These are phyloP conservation scores for Rhodamnia rubescens DNA, from an alignment of 345 rosid genomes.

Conservation along the genomic window DNA sequence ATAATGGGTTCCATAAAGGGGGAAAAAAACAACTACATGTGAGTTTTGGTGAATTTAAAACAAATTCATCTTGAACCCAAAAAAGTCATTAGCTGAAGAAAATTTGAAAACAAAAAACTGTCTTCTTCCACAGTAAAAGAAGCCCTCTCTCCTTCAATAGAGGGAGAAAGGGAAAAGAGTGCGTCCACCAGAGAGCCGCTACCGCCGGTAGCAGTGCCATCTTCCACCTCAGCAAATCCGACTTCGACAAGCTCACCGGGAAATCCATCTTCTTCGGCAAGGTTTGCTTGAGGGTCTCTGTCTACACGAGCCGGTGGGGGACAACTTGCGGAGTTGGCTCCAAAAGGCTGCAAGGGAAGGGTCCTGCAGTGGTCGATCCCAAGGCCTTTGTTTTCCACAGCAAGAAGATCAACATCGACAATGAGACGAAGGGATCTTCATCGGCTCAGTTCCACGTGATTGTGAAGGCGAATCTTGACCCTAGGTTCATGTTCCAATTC, in stretches of 20 bases:
- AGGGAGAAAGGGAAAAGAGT: not conserved
- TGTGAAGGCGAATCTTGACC: slow-evolving; percentile 74
- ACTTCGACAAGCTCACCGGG: slow-evolving; percentile 37
- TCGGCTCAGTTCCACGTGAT: slow-evolving; percentile 48
- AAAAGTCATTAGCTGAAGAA: not conserved
- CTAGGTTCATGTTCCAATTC: slow-evolving; percentile 82
- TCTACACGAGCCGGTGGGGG: slow-evolving; percentile 57
- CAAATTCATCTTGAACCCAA: not conserved
- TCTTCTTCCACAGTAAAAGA: not conserved
- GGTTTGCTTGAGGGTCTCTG: slow-evolving; percentile 30
- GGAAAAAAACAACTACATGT: not conserved
- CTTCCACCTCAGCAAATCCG: slow-evolving; percentile 56
- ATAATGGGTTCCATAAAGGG: accelerated
- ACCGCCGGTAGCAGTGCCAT: slow-evolving; percentile 37
- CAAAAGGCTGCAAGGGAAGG: slow-evolving; percentile 50
- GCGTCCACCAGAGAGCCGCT: not conserved
- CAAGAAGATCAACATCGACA: slow-evolving; percentile 56
- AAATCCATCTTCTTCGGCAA: slow-evolving; percentile 53
- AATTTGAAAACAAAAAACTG: too few species aligned
- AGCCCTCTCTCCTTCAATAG: not conserved
- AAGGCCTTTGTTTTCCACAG: too few species aligned
- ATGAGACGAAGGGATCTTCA: slow-evolving; percentile 25
- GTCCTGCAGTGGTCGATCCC: slow-evolving; percentile 44
- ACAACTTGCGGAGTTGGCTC: slow-evolving; percentile 60
- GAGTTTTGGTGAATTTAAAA: not conserved